Conservation (phyloP, 2,329 filamentous ascomycete species). For the Aspergillus sp. region DNA sequence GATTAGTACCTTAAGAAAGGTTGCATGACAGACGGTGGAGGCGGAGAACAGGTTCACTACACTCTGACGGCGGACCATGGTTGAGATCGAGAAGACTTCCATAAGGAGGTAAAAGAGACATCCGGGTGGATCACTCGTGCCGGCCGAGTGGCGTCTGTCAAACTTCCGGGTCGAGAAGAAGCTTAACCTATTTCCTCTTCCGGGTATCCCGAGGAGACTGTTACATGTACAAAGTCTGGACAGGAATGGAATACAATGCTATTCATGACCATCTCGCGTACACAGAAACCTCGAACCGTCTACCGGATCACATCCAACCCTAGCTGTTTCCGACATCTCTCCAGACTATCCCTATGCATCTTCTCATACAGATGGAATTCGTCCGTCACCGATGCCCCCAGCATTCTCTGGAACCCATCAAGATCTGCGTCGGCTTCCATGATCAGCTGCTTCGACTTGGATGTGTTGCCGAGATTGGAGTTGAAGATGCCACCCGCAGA, state of each 20-base stretch:
- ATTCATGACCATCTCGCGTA: too few relatives aligned
- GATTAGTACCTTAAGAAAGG: not conserved
- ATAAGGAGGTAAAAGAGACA: too few relatives aligned
- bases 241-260: too few relatives aligned
- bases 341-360: slow-evolving; percentile 23
- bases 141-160: not conserved
- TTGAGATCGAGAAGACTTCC: too few relatives aligned
- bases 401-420: slow-evolving; percentile 23
- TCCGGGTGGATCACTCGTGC: not conserved
- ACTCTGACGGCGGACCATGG: too few relatives aligned
- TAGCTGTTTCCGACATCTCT: slow-evolving; percentile 19
- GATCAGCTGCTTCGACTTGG: slow-evolving; percentile 21
- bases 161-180: not conserved
- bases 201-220: not conserved
- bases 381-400: slow-evolving; percentile 20
- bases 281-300: not conserved
- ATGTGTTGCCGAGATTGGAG: slow-evolving; percentile 37
- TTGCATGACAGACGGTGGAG: too few relatives aligned
- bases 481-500: slow-evolving; percentile 54
- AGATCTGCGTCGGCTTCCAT: slow-evolving; percentile 24
- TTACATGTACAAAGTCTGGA: not conserved
- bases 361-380: slow-evolving; percentile 26
- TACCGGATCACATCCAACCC: slow-evolving; percentile 1
- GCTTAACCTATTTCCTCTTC: not conserved
- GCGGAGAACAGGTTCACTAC: too few relatives aligned